phyloP scores from a whole-genome alignment of 768 basidiomycete genomes.

The Amanita inopinata region DNA sequence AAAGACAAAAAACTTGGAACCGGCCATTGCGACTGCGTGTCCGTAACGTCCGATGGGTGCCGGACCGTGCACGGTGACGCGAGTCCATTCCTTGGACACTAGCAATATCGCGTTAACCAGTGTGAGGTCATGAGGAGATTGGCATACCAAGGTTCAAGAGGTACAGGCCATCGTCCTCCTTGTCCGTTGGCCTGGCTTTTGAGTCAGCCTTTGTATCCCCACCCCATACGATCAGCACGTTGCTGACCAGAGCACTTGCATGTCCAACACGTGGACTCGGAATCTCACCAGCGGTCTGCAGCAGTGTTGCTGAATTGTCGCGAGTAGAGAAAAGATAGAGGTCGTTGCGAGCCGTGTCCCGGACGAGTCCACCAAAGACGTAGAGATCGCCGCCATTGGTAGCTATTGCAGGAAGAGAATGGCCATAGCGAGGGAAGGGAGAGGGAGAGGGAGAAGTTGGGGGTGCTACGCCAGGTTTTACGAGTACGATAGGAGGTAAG shows the following conservation, averaged over 20 bases:
- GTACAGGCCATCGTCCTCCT: constrained; percentile 89
- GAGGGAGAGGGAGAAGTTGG: constrained; percentile 67
- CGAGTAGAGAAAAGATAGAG: constrained; percentile 82
- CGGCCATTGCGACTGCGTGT: constrained; percentile 88
- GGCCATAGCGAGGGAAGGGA: constrained; percentile 95
- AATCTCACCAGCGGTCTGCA: constrained; percentile 83
- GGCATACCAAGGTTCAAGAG: constrained; percentile 82
- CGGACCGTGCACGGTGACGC: constrained; percentile 65
- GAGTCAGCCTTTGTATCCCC: constrained; percentile 87
- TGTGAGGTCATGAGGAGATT: not conserved
- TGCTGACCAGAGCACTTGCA: constrained; percentile 90
- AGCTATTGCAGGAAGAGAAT: constrained; percentile 75
- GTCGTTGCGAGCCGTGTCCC: constrained; percentile 85
- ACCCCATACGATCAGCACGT: constrained; percentile 95
- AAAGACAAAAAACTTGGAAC: constrained; percentile 88
- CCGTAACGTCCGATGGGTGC: constrained; percentile 89
- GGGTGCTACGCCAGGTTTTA: constrained; percentile 54
- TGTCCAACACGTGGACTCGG: constrained; percentile 93
- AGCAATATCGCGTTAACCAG: constrained; percentile 7
- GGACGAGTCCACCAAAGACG: constrained; percentile 93
- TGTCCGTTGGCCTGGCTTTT: constrained; percentile 50
- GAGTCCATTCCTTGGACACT: constrained; percentile 96
- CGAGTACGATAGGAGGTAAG: constrained; percentile 53
- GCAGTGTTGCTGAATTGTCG: constrained; percentile 67
- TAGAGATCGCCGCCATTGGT: constrained; percentile 84